phyloP scores from a whole-genome alignment of 176 grass and related monocot species.

The Cenchrus purpureus region DNA sequence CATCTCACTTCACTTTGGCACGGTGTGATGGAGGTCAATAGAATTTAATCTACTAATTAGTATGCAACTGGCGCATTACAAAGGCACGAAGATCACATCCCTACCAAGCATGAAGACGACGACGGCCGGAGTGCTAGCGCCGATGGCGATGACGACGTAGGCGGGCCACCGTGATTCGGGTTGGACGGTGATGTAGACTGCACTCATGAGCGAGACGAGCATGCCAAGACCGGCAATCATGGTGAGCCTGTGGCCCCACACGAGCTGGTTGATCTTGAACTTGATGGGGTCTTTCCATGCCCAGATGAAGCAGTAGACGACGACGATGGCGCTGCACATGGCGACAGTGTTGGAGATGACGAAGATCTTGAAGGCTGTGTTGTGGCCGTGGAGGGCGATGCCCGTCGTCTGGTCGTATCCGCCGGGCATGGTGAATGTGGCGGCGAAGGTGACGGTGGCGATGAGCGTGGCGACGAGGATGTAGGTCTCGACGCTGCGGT shows the following conservation, averaged over 20 bases:
- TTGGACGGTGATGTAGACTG: not conserved
- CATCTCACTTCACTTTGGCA: too few relatives aligned
- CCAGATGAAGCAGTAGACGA: constrained; percentile 33
- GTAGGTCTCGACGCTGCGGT: constrained; percentile 33
- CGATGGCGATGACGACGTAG: constrained; percentile 21
- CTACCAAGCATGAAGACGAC: not conserved
- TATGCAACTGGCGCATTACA: not conserved
- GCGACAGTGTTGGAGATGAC: constrained; percentile 27
- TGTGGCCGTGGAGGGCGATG: too few relatives aligned
- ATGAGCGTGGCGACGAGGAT: constrained; percentile 41
- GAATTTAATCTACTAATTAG: too few relatives aligned
- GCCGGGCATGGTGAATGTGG: constrained; percentile 20
- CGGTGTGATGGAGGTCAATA: too few relatives aligned
- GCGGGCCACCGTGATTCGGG: not conserved
- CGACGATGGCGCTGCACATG: constrained; percentile 48
- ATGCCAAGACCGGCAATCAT: constrained; percentile 19
- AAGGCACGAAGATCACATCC: constrained; percentile 9
- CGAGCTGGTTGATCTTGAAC: not conserved
- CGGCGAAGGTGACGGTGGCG: constrained; percentile 45
- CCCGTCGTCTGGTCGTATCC: too few relatives aligned
- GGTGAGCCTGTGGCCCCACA: constrained; percentile 23
- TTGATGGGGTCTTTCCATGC: constrained; percentile 18
- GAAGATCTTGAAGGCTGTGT: too few relatives aligned
- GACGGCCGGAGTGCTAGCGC: not conserved
- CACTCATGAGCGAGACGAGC: constrained; percentile 24